Conservation (phyloP, 805 yeast species). For the Saturnispora halmiae region DNA sequence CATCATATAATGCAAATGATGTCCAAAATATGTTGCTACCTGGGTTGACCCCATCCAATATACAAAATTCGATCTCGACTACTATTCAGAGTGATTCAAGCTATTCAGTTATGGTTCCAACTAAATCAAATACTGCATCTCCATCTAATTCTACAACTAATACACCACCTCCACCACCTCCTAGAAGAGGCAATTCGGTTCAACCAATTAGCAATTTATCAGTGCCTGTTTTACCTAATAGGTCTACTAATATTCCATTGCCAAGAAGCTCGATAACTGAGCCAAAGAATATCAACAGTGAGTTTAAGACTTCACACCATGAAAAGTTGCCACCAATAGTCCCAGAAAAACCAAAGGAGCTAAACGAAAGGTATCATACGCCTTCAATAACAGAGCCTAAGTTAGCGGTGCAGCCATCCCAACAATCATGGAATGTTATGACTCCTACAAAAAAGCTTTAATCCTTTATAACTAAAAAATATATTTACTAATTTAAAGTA, state of each 20-base stretch:
- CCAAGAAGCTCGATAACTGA: not conserved
- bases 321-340: slow-evolving; percentile 26
- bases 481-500: not conserved
- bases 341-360: slow-evolving; percentile 25
- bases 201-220: no score
- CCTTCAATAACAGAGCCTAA: not conserved
- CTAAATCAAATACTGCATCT: slow-evolving; percentile 24
- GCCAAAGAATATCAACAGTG: not conserved
- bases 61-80: slow-evolving; percentile 11
- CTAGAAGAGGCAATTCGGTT: slow-evolving; percentile 15
- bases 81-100: not conserved
- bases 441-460: slow-evolving; percentile 25
- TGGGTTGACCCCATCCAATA: slow-evolving; percentile 18
- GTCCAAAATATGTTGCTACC: slow-evolving; percentile 19
- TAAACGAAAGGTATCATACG: slow-evolving; percentile 15
- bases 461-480: no score
- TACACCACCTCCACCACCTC: slow-evolving; percentile 26
- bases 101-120: slow-evolving; percentile 25
- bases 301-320: not conserved
- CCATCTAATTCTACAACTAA: slow-evolving; percentile 15
- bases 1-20: slow-evolving; percentile 18
- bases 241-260: not conserved
- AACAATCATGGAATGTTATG: slow-evolving; percentile 25
- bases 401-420: not conserved
- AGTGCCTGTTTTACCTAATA: not conserved